Conservation (phyloP, 441 rosid species). For the Omphalea diandra region DNA sequence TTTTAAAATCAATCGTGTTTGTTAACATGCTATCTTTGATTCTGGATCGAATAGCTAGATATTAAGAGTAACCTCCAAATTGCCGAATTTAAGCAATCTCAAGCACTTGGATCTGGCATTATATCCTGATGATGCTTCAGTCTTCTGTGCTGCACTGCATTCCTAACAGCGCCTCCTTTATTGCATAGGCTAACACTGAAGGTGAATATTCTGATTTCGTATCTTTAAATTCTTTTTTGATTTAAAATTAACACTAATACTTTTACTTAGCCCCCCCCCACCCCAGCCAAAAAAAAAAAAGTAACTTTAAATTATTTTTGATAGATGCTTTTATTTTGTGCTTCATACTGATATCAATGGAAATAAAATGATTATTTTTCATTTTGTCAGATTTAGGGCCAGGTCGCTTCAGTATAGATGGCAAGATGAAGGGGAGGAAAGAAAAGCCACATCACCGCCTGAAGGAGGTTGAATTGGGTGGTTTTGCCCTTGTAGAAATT, state of each 20-base stretch:
- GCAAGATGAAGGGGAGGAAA: background rate
- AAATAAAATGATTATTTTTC: background rate
- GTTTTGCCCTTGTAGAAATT: background rate
- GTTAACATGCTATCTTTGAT: background rate
- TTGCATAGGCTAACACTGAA: background rate
- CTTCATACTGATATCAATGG: background rate
- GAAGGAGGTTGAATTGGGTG: slow-evolving; percentile 1
- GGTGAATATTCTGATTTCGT: background rate
- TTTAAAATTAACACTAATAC: too few relatives aligned
- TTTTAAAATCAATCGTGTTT: background rate
- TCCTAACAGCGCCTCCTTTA: background rate
- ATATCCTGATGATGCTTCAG: background rate
- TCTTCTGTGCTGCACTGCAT: background rate
- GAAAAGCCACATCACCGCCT: background rate
- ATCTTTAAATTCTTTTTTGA: too few relatives aligned
- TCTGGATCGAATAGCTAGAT: background rate
- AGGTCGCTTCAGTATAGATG: background rate
- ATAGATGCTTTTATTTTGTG: background rate
- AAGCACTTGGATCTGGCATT: slow-evolving; percentile 2
- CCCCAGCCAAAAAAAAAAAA: too few relatives aligned
- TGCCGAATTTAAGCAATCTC: slow-evolving; percentile 1
- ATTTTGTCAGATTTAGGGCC: background rate
- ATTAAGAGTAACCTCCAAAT: background rate
- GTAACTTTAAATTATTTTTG: background rate
- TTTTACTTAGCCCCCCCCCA: too few relatives aligned